A percentile compares a stretch with the other conserved stretches of the same genome.
Evolutionary conservation across 805 yeast species (phyloP).

Genomic region (Candida takata): DNA sequence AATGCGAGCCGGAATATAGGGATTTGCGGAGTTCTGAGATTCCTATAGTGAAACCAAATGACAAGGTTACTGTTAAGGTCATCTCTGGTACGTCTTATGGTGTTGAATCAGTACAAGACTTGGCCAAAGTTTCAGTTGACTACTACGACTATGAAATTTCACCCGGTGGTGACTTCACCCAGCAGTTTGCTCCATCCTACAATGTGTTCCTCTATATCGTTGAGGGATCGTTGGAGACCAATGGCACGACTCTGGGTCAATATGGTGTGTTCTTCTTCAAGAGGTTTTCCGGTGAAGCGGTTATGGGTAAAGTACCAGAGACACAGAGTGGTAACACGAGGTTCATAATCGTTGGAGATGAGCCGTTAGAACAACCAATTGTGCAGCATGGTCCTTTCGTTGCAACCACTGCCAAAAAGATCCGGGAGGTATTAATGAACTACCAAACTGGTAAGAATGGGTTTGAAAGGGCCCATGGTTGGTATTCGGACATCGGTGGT

Average conservation of each 20-base stretch:
- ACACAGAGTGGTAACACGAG: slow-evolving; percentile 39
- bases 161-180: slow-evolving; percentile 59
- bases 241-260: slow-evolving; percentile 35
- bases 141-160: slow-evolving; percentile 60
- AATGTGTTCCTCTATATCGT: slow-evolving; percentile 66
- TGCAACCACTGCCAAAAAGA: slow-evolving; percentile 58
- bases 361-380: slow-evolving; percentile 63
- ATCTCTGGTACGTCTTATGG: slow-evolving; percentile 76
- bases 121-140: slow-evolving; percentile 77
- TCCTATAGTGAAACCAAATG: slow-evolving; percentile 60
- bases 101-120: slow-evolving; percentile 61
- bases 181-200: slow-evolving; percentile 50
- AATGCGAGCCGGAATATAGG: slow-evolving; percentile 67
- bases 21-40: slow-evolving; percentile 66
- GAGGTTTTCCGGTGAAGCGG: slow-evolving; percentile 51
- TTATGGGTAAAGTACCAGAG: slow-evolving; percentile 47
- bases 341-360: slow-evolving; percentile 72
- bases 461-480: slow-evolving; percentile 56
- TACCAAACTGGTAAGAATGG: slow-evolving; percentile 66
- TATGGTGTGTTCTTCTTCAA: slow-evolving; percentile 57
- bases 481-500: slow-evolving; percentile 39
- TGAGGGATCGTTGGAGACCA: slow-evolving; percentile 49
- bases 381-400: slow-evolving; percentile 93
- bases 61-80: slow-evolving; percentile 59
- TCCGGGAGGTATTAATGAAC: slow-evolving; percentile 63